These are phyloP conservation scores for Ilex paraguariensis DNA, from an alignment of 305 asterid species.

Conservation along the genomic window DNA sequence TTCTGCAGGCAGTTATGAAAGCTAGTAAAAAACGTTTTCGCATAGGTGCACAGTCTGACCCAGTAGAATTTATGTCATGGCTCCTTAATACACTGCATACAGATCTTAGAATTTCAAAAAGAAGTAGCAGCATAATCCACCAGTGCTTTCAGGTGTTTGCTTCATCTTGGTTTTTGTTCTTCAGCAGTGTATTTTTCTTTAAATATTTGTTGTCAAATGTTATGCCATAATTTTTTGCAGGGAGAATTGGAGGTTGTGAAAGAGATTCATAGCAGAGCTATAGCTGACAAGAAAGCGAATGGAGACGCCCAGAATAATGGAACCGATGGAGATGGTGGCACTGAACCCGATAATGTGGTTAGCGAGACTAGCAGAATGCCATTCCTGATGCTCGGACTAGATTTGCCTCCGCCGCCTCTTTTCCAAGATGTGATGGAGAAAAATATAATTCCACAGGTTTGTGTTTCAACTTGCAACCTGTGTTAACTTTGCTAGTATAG, in stretches of 20 bases:
- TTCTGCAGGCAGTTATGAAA: slow-evolving; percentile 92
- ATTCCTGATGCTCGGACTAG: slow-evolving; percentile 91
- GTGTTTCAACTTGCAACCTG: neutral
- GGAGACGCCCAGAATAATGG: slow-evolving; percentile 27
- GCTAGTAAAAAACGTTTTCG: slow-evolving; percentile 81
- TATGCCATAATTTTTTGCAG: slow-evolving; percentile 25
- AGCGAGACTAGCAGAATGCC: slow-evolving; percentile 76
- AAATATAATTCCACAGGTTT: slow-evolving; percentile 92
- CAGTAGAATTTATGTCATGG: slow-evolving; percentile 98
- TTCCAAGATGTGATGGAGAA: slow-evolving; percentile 94
- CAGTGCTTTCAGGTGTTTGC: slow-evolving; percentile 81
- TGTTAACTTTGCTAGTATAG: neutral
- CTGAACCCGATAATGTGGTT: slow-evolving; percentile 24
- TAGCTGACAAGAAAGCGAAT: slow-evolving; percentile 35
- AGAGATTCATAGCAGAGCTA: slow-evolving; percentile 47
- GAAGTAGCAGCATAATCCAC: slow-evolving; percentile 71
- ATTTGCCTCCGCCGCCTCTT: slow-evolving; percentile 97
- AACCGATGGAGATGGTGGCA: slow-evolving; percentile 39
- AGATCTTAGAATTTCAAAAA: slow-evolving; percentile 67
- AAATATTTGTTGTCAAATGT: slow-evolving; percentile 5
- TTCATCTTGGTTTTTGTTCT: neutral
- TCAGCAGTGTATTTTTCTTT: neutral
- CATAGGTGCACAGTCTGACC: slow-evolving; percentile 89
- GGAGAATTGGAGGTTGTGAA: slow-evolving; percentile 95
- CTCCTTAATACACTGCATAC: slow-evolving; percentile 79